Base-by-base conservation (phyloP, 2,329 filamentous ascomycete species). In the Fusarium nodosum region DNA sequence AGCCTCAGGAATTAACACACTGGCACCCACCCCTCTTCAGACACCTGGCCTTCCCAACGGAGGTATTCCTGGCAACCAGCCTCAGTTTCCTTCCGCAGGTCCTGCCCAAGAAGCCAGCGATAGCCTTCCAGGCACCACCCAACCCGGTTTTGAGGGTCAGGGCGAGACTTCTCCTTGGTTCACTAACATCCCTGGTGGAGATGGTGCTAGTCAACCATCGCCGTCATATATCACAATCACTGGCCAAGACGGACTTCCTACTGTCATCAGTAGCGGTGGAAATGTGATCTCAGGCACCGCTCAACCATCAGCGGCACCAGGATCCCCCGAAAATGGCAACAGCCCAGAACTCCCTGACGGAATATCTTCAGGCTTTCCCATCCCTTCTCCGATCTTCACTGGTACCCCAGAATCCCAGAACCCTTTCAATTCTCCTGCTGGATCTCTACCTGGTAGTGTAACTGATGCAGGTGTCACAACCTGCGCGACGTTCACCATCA, bases 401-500 rank as follows among this genome's bases (percentile, higher is more conserved):
- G 68, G 56, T 4, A 20, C 44, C 5, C 66, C 64, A 15, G 44
- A 42, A n/a, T 47, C 68, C 15, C 58, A 61, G 38, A 56, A 47
- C 11, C 59, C 67, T 33, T 60, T 34, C 20, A 55, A 58, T 50
- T 64, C 56, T n/a, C 60, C 64, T 26, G 47, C 54, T 28, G 48
- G 20, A 39, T 41, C 62, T 41, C 39, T 58, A 36, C 54, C 71
- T 28, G 62, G 58, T 3, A 53, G 31, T 26, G 54, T 22, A 38
- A 22, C 66, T 53, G 54, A 18, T n/a, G 41, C 44, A 33, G 68
- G 57, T 22, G 44, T 73, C 39, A 74, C 74, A 22, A 75, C 68
- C 1, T 74, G 69, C 24, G 68, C 72, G 12, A 75, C 69, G 22
- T 64, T 77, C 45, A 80, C 77, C 16, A 64, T 79, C 44, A 68